A percentile compares a stretch with the other conserved stretches of the same genome.
Evolutionary conservation across 345 rosid genomes (phyloP).

Genomic region (Populus nigra): DNA sequence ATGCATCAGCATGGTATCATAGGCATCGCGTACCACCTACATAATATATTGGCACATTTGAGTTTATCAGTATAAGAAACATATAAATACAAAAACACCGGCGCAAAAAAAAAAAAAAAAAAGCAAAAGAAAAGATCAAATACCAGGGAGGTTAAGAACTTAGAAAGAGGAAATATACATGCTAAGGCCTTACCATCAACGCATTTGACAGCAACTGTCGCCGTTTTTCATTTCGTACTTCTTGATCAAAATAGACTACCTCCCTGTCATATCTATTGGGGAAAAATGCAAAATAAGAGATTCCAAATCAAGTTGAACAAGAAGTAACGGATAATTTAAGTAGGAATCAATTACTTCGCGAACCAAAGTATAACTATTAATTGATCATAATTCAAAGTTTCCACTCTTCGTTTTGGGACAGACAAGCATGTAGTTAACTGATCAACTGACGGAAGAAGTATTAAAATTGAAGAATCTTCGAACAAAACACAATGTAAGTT

Average conservation of each 20-base stretch:
- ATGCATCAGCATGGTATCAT: too few relatives aligned
- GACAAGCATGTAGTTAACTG: too few relatives aligned
- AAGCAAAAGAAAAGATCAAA: neutral
- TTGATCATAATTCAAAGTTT: too few relatives aligned
- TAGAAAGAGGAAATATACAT: neutral
- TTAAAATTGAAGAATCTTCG: neutral
- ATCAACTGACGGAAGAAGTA: neutral
- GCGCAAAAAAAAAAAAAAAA: too few relatives aligned
- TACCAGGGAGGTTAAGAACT: neutral
- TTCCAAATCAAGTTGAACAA: neutral
- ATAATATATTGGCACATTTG: too few relatives aligned
- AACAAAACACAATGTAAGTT: too few relatives aligned
- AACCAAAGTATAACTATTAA: too few relatives aligned
- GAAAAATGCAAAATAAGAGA: neutral
- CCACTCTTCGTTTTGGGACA: too few relatives aligned
- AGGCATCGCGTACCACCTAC: too few relatives aligned
- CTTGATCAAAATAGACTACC: constrained; percentile 69
- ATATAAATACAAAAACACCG: too few relatives aligned
- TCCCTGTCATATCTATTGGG: constrained; percentile 57
- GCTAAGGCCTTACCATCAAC: constrained; percentile 49
- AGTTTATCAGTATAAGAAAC: too few relatives aligned
- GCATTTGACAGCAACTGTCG: constrained; percentile 54
- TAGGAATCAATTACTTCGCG: too few relatives aligned
- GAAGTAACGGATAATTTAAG: neutral
- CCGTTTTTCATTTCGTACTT: constrained; percentile 61